Evolutionary conservation across 2,329 filamentous ascomycete genomes (phyloP).

Genomic region (Akanthomyces dipterigenus): DNA sequence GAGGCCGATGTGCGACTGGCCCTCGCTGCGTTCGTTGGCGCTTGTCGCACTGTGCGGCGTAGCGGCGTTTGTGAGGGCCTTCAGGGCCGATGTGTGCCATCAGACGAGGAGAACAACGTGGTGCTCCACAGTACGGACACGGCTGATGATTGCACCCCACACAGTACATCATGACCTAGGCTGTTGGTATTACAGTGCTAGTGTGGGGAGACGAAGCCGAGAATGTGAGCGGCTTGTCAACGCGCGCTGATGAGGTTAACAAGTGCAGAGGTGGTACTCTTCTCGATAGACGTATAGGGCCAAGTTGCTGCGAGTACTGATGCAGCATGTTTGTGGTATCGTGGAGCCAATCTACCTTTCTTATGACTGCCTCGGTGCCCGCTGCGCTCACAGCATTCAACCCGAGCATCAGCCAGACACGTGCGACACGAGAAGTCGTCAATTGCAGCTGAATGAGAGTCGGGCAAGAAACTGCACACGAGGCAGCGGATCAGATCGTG

Average conservation of each 20-base stretch:
- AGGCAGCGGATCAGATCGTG: neutral
- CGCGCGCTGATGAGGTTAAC: neutral
- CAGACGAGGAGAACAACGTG: no score
- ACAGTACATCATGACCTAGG: neutral
- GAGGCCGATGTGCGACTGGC: neutral
- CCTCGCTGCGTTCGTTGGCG: neutral
- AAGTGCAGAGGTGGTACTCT: neutral
- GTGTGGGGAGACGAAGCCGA: neutral
- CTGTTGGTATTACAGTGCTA: neutral
- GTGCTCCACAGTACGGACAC: neutral
- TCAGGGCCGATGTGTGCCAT: neutral
- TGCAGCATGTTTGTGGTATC: no score
- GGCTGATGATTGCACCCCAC: neutral
- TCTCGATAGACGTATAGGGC: no score
- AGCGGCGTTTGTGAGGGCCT: neutral
- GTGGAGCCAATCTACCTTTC: no score
- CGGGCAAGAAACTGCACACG: neutral
- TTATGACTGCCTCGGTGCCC: no score
- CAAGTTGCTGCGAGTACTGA: no score
- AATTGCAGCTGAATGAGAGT: neutral
- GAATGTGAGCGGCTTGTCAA: neutral
- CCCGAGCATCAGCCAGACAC: no score
- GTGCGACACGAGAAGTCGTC: neutral
- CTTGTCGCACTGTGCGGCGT: neutral
- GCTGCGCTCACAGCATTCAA: no score